Percentiles rank a stretch among this genome's conserved stretches.
phyloP scores from a whole-genome alignment of 2,329 filamentous ascomycete genomes.

The Cadophora gregata region DNA sequence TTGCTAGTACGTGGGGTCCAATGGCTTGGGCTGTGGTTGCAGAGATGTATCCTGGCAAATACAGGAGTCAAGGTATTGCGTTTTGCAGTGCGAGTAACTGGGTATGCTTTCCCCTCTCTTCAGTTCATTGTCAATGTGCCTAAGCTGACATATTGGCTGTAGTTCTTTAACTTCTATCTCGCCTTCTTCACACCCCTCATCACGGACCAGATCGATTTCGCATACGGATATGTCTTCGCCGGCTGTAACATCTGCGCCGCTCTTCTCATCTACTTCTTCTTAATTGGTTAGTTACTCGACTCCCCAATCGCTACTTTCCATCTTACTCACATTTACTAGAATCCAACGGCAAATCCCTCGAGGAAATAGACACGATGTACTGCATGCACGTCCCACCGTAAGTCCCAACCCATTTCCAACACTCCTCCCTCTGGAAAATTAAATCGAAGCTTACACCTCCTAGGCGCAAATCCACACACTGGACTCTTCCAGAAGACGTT shows the following conservation, averaged over 20 bases:
- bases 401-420: not conserved
- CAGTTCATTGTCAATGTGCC: not conserved
- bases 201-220: slow-evolving; percentile 71
- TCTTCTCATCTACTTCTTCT: slow-evolving; percentile 76
- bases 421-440: no score
- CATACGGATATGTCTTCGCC: slow-evolving; percentile 74
- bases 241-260: slow-evolving; percentile 70
- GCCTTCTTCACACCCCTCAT: slow-evolving; percentile 85
- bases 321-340: slow-evolving; percentile 44
- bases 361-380: slow-evolving; percentile 40
- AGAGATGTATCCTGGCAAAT: slow-evolving; percentile 70
- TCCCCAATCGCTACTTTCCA: not conserved
- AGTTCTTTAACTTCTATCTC: slow-evolving; percentile 76
- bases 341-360: slow-evolving; percentile 49
- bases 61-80: slow-evolving; percentile 65
- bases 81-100: slow-evolving; percentile 61
- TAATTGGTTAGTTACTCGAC: slow-evolving; percentile 54
- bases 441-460: not conserved
- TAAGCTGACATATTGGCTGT: slow-evolving; percentile 40
- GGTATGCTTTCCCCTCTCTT: not conserved
- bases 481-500: slow-evolving; percentile 4
- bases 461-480: not conserved
- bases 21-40: slow-evolving; percentile 72
- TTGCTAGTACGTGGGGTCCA: slow-evolving; percentile 73
- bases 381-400: slow-evolving; percentile 47